Conservation (phyloP, 371 early-diverging fungal genomes). For the Actinomucor elegans region DNA sequence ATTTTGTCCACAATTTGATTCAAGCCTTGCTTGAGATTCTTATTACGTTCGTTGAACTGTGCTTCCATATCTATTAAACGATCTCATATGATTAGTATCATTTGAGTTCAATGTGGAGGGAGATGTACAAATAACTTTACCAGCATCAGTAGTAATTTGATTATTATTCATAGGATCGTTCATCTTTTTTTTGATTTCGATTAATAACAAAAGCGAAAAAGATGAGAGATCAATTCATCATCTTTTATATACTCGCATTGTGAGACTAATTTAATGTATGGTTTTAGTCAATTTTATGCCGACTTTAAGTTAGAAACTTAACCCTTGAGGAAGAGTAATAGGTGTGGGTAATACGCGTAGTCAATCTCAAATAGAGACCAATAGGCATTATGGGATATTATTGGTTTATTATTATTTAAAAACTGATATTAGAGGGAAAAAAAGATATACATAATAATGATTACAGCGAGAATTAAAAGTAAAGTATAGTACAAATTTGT, state of each 20-base stretch:
- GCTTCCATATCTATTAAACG: conserved; percentile 16
- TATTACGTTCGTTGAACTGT: conserved; percentile 19
- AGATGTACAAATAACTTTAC: background rate
- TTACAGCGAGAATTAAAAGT: background rate
- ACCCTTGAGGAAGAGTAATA: background rate
- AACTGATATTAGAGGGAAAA: too few relatives aligned
- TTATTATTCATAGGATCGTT: background rate
- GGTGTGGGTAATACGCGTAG: background rate
- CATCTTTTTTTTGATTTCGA: background rate
- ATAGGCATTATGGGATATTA: too few relatives aligned
- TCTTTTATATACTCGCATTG: background rate
- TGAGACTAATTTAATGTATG: background rate
- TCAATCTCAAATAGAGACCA: background rate
- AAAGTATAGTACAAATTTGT: too few relatives aligned
- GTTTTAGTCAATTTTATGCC: background rate
- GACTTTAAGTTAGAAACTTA: background rate
- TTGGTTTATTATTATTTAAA: too few relatives aligned
- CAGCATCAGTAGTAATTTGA: conserved; percentile 8
- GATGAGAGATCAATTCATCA: background rate
- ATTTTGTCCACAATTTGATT: conserved; percentile 11
- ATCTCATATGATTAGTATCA: too few relatives aligned
- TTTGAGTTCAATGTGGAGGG: too few relatives aligned
- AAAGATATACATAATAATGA: too few relatives aligned
- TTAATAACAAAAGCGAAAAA: background rate
- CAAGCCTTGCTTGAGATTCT: conserved; percentile 3